These are phyloP conservation scores for Aaosphaeria pasadenensis DNA, from an alignment of 2,329 filamentous ascomycete genomes.

Conservation along the genomic window DNA sequence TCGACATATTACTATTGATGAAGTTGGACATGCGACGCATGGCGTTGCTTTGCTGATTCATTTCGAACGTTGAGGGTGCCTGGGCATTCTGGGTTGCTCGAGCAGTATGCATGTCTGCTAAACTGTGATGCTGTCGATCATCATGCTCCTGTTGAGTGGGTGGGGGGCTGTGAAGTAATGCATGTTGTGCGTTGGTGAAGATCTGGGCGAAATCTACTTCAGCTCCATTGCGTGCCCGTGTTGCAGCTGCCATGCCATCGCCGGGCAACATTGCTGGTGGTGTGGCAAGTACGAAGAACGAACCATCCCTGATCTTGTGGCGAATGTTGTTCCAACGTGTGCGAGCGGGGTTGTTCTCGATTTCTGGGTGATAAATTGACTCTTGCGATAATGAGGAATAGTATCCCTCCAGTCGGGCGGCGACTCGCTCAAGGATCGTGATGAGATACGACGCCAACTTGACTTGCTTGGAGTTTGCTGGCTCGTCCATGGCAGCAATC, in stretches of 20 bases:
- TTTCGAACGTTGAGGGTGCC: constrained; percentile 13
- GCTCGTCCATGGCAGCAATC: constrained; percentile 12
- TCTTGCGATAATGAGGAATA: constrained; percentile 50
- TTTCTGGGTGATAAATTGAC: constrained; percentile 50
- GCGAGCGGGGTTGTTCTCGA: constrained; percentile 53
- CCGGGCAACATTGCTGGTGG: constrained; percentile 7
- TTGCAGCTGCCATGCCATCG: constrained; percentile 3
- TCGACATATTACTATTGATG: constrained; percentile 15
- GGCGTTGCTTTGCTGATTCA: constrained; percentile 9
- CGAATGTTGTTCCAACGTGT: constrained; percentile 52
- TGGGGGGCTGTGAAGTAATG: constrained; percentile 6
- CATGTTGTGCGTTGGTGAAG: constrained; percentile 14
- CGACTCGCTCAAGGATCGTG: constrained; percentile 51
- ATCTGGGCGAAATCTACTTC: constrained; percentile 15
- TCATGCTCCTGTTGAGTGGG: not conserved
- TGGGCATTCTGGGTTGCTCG: constrained; percentile 9
- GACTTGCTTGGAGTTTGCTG: constrained; percentile 16
- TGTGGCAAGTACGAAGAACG: constrained; percentile 48
- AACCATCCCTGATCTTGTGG: constrained; percentile 49
- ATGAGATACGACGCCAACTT: constrained; percentile 48
- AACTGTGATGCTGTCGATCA: constrained; percentile 2
- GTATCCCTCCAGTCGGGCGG: constrained; percentile 50
- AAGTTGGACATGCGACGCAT: constrained; percentile 14
- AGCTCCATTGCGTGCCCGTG: constrained; percentile 5
- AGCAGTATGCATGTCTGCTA: constrained; percentile 15